Conservation (phyloP, 306 rosid genomes). For the Cucurbita argyrosperma region DNA sequence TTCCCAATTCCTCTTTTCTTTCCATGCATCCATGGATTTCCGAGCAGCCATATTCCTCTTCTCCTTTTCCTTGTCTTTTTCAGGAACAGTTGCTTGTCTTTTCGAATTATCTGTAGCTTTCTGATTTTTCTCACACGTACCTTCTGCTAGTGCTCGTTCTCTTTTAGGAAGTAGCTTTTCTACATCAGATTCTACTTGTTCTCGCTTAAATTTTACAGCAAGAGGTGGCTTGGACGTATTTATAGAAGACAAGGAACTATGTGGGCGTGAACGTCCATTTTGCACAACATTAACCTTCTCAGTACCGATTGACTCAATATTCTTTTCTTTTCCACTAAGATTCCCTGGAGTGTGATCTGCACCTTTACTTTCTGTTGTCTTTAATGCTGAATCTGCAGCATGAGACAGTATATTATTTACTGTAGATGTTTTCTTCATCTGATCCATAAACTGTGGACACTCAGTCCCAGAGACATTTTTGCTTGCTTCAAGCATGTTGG, state of each 20-base stretch:
- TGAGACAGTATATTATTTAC: slow-evolving; percentile 17
- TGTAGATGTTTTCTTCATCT: slow-evolving; percentile 16
- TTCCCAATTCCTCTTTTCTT: slow-evolving; percentile 91
- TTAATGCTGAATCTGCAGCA: slow-evolving; percentile 24
- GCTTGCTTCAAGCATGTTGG: slow-evolving; percentile 29
- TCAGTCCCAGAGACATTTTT: slow-evolving; percentile 23
- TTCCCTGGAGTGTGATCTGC: slow-evolving; percentile 25
- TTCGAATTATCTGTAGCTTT: slow-evolving; percentile 33
- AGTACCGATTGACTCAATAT: slow-evolving; percentile 21
- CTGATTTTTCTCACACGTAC: slow-evolving; percentile 34
- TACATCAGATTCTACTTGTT: slow-evolving; percentile 40
- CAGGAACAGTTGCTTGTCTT: slow-evolving; percentile 37
- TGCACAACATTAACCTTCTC: slow-evolving; percentile 23
- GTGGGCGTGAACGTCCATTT: slow-evolving; percentile 28
- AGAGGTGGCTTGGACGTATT: slow-evolving; percentile 43
- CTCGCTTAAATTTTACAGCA: slow-evolving; percentile 52
- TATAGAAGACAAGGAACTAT: slow-evolving; percentile 23
- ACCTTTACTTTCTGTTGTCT: slow-evolving; percentile 28
- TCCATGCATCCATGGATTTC: slow-evolving; percentile 95
- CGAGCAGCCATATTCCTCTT: slow-evolving; percentile 53
- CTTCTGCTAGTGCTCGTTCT: slow-evolving; percentile 38
- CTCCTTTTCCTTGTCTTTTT: slow-evolving; percentile 61
- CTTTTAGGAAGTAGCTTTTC: slow-evolving; percentile 46
- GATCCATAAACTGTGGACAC: slow-evolving; percentile 28
- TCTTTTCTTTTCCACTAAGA: slow-evolving; percentile 22